Percentiles rank a stretch among this genome's conserved stretches.
Evolutionary conservation across 495 filamentous ascomycete genomes (phyloP).

Genomic region (Ascodesmis nigricans): DNA sequence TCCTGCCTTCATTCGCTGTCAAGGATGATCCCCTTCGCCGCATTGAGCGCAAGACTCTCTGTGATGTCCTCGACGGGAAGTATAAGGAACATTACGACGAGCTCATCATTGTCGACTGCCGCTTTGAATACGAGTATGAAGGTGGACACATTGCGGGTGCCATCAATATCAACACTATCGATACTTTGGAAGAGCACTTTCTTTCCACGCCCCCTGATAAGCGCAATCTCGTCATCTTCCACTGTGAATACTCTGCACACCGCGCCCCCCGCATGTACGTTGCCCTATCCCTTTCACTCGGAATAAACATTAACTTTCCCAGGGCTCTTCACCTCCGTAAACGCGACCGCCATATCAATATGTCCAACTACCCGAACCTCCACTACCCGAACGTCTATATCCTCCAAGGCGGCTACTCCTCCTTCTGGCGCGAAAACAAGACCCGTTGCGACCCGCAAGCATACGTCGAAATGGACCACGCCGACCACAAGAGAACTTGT

Average conservation of each 20-base stretch:
- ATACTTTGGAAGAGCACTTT: constrained; percentile 52
- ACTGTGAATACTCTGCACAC: constrained; percentile 96
- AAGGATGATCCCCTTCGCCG: constrained; percentile 73
- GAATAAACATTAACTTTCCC: no score
- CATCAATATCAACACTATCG: constrained; percentile 90
- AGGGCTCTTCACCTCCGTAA: constrained; percentile 65
- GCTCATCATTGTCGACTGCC: constrained; percentile 76
- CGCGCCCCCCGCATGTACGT: constrained; percentile 75
- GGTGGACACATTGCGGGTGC: constrained; percentile 88
- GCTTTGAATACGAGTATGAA: constrained; percentile 96
- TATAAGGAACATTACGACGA: constrained; percentile 52
- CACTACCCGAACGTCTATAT: constrained; percentile 94
- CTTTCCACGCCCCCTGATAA: constrained; percentile 39
- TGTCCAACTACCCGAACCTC: constrained; percentile 60
- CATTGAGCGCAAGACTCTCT: constrained; percentile 55
- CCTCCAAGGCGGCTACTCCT: constrained; percentile 84
- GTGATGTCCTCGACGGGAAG: constrained; percentile 69
- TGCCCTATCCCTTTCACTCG: constrained; percentile 13
- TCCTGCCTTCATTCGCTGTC: constrained; percentile 65
- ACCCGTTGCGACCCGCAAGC: constrained; percentile 72
- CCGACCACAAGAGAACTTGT: constrained; percentile 72
- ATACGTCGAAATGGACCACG: constrained; percentile 85
- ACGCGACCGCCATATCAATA: constrained; percentile 64
- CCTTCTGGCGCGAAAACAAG: constrained; percentile 62
- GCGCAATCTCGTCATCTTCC: constrained; percentile 67